A percentile compares a stretch with the other conserved stretches of the same genome.
Conservation (phyloP, 2,329 filamentous ascomycete species). For the Sclerotiophoma versabilis region DNA sequence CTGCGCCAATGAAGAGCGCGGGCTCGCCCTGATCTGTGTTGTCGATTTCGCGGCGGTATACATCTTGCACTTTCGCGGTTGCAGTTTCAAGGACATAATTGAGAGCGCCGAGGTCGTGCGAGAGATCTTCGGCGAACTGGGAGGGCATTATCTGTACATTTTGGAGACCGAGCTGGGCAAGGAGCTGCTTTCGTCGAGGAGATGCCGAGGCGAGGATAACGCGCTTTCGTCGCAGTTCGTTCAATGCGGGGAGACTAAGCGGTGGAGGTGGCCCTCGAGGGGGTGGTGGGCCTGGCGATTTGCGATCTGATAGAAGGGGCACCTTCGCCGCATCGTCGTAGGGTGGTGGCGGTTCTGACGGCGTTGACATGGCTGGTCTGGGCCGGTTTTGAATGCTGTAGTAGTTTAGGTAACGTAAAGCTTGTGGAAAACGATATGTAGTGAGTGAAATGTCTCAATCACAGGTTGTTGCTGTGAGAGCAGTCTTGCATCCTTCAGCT, state of each 20-base stretch:
- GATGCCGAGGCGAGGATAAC: slow-evolving; percentile 91
- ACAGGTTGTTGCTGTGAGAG: not conserved
- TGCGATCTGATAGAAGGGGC: slow-evolving; percentile 26
- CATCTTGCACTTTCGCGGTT: slow-evolving; percentile 78
- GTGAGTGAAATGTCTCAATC: not conserved
- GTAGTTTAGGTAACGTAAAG: not conserved
- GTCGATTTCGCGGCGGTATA: slow-evolving; percentile 68
- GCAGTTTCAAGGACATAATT: slow-evolving; percentile 93
- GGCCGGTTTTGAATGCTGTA: not conserved
- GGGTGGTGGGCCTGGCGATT: slow-evolving; percentile 55
- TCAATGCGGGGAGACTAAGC: slow-evolving; percentile 80
- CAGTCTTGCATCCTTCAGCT: slow-evolving; percentile 8
- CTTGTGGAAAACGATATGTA: not conserved
- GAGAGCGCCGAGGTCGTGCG: slow-evolving; percentile 85
- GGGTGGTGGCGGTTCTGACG: slow-evolving; percentile 49
- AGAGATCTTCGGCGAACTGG: slow-evolving; percentile 81
- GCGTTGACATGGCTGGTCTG: slow-evolving; percentile 5
- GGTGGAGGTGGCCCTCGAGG: slow-evolving; percentile 69
- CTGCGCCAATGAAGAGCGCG: slow-evolving; percentile 84
- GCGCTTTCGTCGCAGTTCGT: slow-evolving; percentile 76
- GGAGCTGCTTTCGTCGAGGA: slow-evolving; percentile 80
- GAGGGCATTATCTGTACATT: slow-evolving; percentile 87
- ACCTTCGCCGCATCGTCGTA: slow-evolving; percentile 49
- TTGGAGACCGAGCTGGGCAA: slow-evolving; percentile 80
- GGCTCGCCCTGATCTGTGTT: slow-evolving; percentile 70